Evolutionary conservation across 2,329 filamentous ascomycete genomes (phyloP), one percentile per base, ranked within the genome.

Genomic region (Sphaerulina vaccinii): DNA sequence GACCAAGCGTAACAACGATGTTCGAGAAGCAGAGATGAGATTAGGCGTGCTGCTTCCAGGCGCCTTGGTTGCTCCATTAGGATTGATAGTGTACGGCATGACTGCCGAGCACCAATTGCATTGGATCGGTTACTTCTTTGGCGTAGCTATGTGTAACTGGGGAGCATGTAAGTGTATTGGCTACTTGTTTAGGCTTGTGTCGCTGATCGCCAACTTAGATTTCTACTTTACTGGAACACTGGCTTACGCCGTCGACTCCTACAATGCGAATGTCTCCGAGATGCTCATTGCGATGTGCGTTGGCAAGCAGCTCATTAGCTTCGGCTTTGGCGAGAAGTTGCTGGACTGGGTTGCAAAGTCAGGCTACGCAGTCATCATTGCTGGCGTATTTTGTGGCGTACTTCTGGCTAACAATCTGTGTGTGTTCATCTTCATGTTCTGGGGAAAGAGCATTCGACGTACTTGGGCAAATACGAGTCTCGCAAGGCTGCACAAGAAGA

Each of bases 161-260:
- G 65, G 62, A 60, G 67, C 39, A 69, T 70, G 52, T 69, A 64
- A 45, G 51, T 49, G 9, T 21, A 35, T 11, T 21, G 15, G 1
- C 29, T 9, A 11, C 33, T 9, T 40, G 5, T 18, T 27, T 13
- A 38, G 11, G 11, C 10, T 21, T 4, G 7, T 23, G 48, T 35
- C 33, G 36, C 18, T 48, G 15, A 49, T 44, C 16, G 5, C 9
- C 21, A n/a, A 11, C 32, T 4, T 40, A 50, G 45, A 51, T 36
- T 49, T 52, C 49, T 60, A 52, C 62, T 70, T 70, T 55, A 64
- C 62, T 11, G 80, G 83, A 60, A 79, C 79, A 9, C 71, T 85
- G 7, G 81, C 80, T 2, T 84, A 84, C 59, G 80, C 81, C 1
- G 77, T 84, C 32, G 81, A 84, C 62, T 78, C 74, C 46, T 81